Evolutionary conservation across 2,329 filamentous ascomycete species (phyloP).

Genomic region (Sodiomyces alkalinus): DNA sequence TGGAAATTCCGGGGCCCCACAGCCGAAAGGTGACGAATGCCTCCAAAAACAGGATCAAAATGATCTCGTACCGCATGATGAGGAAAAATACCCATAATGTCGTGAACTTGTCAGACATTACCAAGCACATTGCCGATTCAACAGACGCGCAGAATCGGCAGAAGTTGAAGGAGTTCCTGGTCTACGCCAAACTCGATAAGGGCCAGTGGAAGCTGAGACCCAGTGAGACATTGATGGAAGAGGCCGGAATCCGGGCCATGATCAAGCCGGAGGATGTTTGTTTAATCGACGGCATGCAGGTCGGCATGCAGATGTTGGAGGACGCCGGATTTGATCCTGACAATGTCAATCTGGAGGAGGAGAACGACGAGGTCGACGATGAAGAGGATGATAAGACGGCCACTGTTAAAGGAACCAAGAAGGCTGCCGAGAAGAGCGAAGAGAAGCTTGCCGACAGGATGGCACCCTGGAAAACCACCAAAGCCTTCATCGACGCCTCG

Average conservation of each 20-base stretch:
- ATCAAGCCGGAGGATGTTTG: conserved; percentile 94
- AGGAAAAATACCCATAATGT: conserved; percentile 55
- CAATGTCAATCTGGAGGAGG: conserved; percentile 46
- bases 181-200: conserved; percentile 75
- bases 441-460: conserved; percentile 77
- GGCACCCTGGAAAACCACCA: conserved; percentile 91
- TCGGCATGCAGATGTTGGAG: conserved; percentile 77
- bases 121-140: conserved; percentile 80
- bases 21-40: conserved; percentile 91
- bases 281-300: conserved; percentile 89
- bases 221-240: conserved; percentile 63
- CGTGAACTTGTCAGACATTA: conserved; percentile 70
- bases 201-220: conserved; percentile 66
- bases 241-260: conserved; percentile 67
- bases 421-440: conserved; percentile 35
- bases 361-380: conserved; percentile 42
- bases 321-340: conserved; percentile 74
- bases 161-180: conserved; percentile 92
- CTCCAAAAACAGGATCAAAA: conserved; percentile 92
- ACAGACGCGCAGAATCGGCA: conserved; percentile 92
- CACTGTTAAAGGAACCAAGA: conserved; percentile 24
- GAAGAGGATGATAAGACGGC: conserved; percentile 27
- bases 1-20: conserved; percentile 86
- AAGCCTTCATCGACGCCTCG: conserved; percentile 89
- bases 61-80: conserved; percentile 84